Base-by-base conservation (phyloP, 805 yeast genomes). In the Komagataella mondaviorum region DNA sequence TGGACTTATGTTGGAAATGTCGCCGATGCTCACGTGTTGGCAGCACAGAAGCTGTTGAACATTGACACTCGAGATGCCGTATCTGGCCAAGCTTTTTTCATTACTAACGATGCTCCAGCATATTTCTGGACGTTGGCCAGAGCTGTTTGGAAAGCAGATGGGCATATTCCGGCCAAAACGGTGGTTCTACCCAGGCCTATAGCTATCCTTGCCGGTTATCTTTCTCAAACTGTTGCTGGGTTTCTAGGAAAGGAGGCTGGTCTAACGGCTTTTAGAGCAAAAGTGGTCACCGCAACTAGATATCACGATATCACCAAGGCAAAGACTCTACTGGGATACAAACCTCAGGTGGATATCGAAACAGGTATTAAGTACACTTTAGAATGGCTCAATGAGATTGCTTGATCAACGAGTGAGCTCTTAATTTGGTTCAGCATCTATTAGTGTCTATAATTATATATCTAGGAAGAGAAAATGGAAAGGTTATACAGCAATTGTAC, bases 1-100 rank as follows among this genome's bases (percentile, higher is more conserved):
- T 90, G 96, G 87, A 88, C 98, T 0, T 93, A 89, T 62, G 98
- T 85, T n/a, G 98, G 97, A 10, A 93, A 93, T 67, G 98, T 95
- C 45, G 98, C 99, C 0, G 95, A 89, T 66, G 84, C 97, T 7
- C 99, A 93, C 64, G 91, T 91, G 7, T 71, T 93, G 49, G 99
- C 98, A 1, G 95, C 96, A 5, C 71, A 85, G 60, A 82, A 82
- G 64, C 65, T 90, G 17, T 65, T 88, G 49, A 71, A 78, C 52
- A 70, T 76, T 5, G 57, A 57, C 6, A 57, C 69, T 14, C 16
- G 17, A 30, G 16, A 20, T 22, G 70, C 75, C 7, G 81, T 91
- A 22, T 84, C 88, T 4, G 99, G 99, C 51, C 88, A 91, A 64
- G 77, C 84, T 1, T 93, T 88, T 65, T 88, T 91, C 63, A 72